phyloP scores from a whole-genome alignment of 306 rosid species.

The Malus fusca region DNA sequence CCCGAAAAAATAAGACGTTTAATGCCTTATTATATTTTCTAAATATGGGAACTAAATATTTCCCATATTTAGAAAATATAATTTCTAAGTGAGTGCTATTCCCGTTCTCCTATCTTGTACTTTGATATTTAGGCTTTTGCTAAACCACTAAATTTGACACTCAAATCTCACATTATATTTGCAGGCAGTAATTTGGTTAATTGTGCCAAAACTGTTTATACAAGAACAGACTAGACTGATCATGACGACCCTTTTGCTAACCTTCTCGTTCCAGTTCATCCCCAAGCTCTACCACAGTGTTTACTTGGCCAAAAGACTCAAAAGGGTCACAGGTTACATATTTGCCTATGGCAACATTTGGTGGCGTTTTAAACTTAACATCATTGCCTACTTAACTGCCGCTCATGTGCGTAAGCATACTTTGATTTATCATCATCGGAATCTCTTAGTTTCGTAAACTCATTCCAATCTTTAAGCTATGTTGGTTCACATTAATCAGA shows the following conservation, averaged over 20 bases:
- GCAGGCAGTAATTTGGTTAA: slow-evolving; percentile 21
- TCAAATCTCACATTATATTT: not conserved
- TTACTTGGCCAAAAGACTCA: slow-evolving; percentile 23
- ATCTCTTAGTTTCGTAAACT: not conserved
- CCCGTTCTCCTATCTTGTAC: too few relatives aligned
- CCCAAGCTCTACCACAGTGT: slow-evolving; percentile 27
- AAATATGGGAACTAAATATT: too few relatives aligned
- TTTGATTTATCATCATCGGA: not conserved
- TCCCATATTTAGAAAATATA: too few relatives aligned
- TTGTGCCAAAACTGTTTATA: slow-evolving; percentile 22
- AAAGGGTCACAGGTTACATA: slow-evolving; percentile 32
- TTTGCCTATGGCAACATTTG: slow-evolving; percentile 26
- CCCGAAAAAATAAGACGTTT: too few relatives aligned
- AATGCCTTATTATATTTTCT: too few relatives aligned
- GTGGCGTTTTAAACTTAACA: slow-evolving; percentile 32
- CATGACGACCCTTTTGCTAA: slow-evolving; percentile 15
- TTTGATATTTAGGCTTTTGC: too few relatives aligned
- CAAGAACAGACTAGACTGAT: slow-evolving; percentile 10
- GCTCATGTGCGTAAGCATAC: slow-evolving; percentile 22
- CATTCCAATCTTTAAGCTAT: not conserved
- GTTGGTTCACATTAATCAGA: slow-evolving; percentile 1
- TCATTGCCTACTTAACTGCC: slow-evolving; percentile 27
- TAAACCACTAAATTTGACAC: not conserved
- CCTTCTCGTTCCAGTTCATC: slow-evolving; percentile 25
- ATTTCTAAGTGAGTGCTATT: too few relatives aligned